Evolutionary conservation across 2,329 filamentous ascomycete species (phyloP).

Genomic region (Xylariaceae sp.): DNA sequence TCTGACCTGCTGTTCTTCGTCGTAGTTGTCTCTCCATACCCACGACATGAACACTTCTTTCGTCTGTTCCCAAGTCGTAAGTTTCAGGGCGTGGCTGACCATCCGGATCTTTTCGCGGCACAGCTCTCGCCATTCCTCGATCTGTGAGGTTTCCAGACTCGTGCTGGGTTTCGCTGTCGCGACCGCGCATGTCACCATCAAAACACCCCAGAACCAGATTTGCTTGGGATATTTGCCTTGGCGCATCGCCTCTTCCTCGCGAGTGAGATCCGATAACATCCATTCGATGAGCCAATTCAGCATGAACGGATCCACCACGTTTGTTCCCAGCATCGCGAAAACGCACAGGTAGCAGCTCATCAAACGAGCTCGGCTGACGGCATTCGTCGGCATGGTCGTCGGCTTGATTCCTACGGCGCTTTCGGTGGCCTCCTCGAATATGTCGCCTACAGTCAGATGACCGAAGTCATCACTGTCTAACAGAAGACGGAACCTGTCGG

Average conservation of each 20-base stretch:
- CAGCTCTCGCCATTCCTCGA: constrained; percentile 21
- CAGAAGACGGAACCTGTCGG: constrained; percentile 14
- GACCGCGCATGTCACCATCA: constrained; percentile 22
- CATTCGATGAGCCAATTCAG: constrained; percentile 24
- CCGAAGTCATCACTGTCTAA: constrained; percentile 13
- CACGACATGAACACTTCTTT: constrained; percentile 16
- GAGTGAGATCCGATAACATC: constrained; percentile 20
- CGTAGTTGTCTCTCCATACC: constrained; percentile 20
- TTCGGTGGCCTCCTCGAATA: constrained; percentile 11
- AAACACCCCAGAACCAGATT: constrained; percentile 22
- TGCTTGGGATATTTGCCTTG: constrained; percentile 19
- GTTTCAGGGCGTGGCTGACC: constrained; percentile 16
- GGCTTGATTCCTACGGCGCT: constrained; percentile 9
- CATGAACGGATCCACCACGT: constrained; percentile 20
- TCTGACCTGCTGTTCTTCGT: constrained; percentile 19
- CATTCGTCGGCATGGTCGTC: constrained; percentile 16
- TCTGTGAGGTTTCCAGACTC: constrained; percentile 18
- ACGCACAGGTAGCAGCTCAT: constrained; percentile 21
- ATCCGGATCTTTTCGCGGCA: constrained; percentile 22
- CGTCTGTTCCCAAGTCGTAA: constrained; percentile 21
- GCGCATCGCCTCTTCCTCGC: constrained; percentile 19
- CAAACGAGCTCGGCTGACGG: constrained; percentile 20
- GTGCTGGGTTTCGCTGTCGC: constrained; percentile 19
- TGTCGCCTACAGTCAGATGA: constrained; percentile 17
- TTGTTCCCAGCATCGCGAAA: constrained; percentile 19